phyloP scores from a whole-genome alignment of 805 yeast genomes.

The Diddensiella santjacobensis region DNA sequence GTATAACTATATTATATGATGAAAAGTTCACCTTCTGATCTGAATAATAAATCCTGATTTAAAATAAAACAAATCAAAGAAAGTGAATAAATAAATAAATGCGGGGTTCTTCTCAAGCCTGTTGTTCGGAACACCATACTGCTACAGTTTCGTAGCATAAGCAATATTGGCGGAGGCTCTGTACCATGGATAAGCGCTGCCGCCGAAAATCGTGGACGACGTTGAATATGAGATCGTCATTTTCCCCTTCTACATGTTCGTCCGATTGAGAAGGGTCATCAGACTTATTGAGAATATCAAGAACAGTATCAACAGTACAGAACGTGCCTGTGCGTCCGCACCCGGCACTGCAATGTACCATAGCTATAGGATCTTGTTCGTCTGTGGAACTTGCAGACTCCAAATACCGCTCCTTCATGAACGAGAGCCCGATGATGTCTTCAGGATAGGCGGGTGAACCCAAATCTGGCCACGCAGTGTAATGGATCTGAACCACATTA shows the following conservation, averaged over 20 bases:
- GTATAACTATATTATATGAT: no score
- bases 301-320: conserved; percentile 40
- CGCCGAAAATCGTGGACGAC: conserved; percentile 63
- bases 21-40: no score
- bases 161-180: conserved; percentile 68
- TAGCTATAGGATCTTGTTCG: conserved; percentile 24
- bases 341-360: conserved; percentile 95
- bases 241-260: neutral
- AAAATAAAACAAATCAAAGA: neutral
- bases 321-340: conserved; percentile 96
- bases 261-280: conserved; percentile 13
- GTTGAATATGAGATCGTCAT: conserved; percentile 55
- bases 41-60: neutral
- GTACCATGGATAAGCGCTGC: conserved; percentile 82
- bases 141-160: conserved; percentile 64
- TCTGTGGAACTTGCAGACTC: neutral
- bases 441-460: conserved; percentile 59
- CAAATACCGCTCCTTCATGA: conserved; percentile 37
- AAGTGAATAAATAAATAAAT: neutral
- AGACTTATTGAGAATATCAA: conserved; percentile 39
- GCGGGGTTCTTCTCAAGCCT: neutral
- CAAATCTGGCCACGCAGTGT: conserved; percentile 82
- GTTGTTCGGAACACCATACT: conserved; percentile 24
- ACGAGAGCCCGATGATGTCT: conserved; percentile 58
- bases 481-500: conserved; percentile 67